Base-by-base conservation (phyloP, 1,284 basidiomycete species). In the Ustilago shanxiensis region DNA sequence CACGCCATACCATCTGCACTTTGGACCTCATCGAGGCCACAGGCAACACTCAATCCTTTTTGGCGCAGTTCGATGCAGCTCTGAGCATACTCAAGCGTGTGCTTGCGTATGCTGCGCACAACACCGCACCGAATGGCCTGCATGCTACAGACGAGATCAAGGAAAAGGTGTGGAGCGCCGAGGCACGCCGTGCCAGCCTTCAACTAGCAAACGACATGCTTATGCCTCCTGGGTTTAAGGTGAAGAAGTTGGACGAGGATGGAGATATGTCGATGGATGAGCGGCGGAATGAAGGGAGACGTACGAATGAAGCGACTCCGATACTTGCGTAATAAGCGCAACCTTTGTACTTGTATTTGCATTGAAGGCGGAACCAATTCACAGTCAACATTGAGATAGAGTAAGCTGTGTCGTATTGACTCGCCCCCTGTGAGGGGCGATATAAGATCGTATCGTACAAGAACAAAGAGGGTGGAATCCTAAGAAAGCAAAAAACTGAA, bases 51-150 rank as follows among this genome's bases (percentile, higher is more conserved):
- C 52, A 71, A 41, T 49, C 58, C 8, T 50, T 66, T 1, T 16
- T 63, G 37, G 33, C 50, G 26, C 51, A 58, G 35, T 47, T 68
- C 0, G 68, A 73, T 16, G n/a, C 11, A 22, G 68, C 59, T 3
- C 14, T 73, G 22, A 61, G 9, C 45, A 49, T 68, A 2, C 54
- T 78, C 37, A 74, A 78, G 60, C 55, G 72, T 11, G 55, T 71
- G 5, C 22, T 63, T 22, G 69, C 65, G 4, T 29, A 56, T 33
- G 58, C 55, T 1, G 44, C 52, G n/a, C 29, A 61, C 22, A 64
- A 68, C 47, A 51, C 57, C 13, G 55, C n/a, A 0, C 2, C 35
- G 24, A 60, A 53, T n/a, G 70, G 49, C 9, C 28, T 66, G 28
- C 56, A 62, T 20, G 37, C 71, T 18, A n/a, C 51, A 1, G 65